phyloP scores from a whole-genome alignment of 1,284 basidiomycete species.

The Schizophyllum commune region DNA sequence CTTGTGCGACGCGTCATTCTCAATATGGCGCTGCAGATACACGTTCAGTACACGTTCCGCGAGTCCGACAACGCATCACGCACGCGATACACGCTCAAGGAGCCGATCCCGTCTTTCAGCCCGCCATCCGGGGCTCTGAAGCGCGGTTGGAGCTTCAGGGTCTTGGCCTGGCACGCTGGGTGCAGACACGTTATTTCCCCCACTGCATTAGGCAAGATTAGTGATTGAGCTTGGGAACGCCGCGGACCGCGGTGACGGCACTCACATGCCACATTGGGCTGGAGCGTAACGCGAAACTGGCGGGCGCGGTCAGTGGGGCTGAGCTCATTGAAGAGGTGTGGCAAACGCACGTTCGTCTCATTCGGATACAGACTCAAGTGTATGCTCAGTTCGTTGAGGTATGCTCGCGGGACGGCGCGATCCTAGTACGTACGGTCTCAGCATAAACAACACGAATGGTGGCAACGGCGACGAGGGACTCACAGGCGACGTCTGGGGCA shows the following conservation, averaged over 20 bases:
- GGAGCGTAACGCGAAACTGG: slow-evolving; percentile 30
- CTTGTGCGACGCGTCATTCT: slow-evolving; percentile 21
- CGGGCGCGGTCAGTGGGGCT: slow-evolving; percentile 9
- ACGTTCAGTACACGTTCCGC: not conserved
- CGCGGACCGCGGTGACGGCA: slow-evolving; percentile 2
- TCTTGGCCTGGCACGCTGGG: slow-evolving; percentile 27
- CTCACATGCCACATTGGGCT: slow-evolving; percentile 36
- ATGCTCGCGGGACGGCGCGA: slow-evolving; percentile 21
- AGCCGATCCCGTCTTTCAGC: slow-evolving; percentile 33
- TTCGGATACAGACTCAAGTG: slow-evolving; percentile 27
- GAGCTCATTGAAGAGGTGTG: not conserved
- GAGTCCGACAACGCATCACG: slow-evolving; percentile 10
- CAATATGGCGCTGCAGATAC: slow-evolving; percentile 21
- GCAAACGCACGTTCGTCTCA: slow-evolving; percentile 29
- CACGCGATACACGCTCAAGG: slow-evolving; percentile 37
- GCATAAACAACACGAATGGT: not conserved
- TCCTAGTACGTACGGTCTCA: slow-evolving; percentile 9
- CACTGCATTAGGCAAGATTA: slow-evolving; percentile 21
- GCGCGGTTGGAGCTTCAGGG: slow-evolving; percentile 25
- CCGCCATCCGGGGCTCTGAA: slow-evolving; percentile 29
- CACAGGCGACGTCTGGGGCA: not conserved
- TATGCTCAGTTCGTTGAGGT: slow-evolving; percentile 29
- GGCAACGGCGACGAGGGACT: not conserved
- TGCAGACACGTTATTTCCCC: slow-evolving; percentile 37
- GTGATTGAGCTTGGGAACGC: slow-evolving; percentile 2